Base-by-base conservation (phyloP, 352 stramenopile genomes). In the Sclerospora graminicola region DNA sequence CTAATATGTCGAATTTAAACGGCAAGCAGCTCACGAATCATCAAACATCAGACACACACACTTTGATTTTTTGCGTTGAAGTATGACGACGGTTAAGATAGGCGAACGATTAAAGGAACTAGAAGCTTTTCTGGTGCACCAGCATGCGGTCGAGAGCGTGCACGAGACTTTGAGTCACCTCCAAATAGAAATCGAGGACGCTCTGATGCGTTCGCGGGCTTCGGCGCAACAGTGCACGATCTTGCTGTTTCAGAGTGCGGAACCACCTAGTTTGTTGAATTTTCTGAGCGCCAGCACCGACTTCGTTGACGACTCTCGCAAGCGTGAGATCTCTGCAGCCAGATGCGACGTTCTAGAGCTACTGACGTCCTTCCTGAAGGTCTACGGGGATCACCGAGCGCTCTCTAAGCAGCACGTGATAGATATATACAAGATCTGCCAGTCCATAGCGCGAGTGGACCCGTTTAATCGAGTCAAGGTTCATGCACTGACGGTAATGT, bases 401-500 rank as follows among this genome's bases (percentile, higher is more conserved):
- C 54, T 84, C 15, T 63, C 60, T 8, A 67, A 62, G 21, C 49
- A 66, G 38, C 69, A 84, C 18, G 51, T 82, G 8, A 49, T 68
- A 18, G 60, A 62, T 28, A 46, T 68, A 1, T 66, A 64, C 33
- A 59, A 51, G 18, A 54, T 48, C 2, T 84, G 73, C 41, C 76
- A 84, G 31, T 33, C 51, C 16, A 84, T 70, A 6, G 76, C 69
- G 21, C 70, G 71, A 10, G 38, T 46, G 16, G 74, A 84, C 32
- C 46, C 64, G 20, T 86, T 71, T 16, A 89, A 84, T 46, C 77
- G 75, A 50, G 71, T 89, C 45, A 75, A 77, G 43, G 54, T 54
- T 0, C 54, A 64, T 4, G 76, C 73, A 16, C 41, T 86, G 8
- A 50, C 32, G 42, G 54, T 54, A 52, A 27, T 42, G 49, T 52